Conservation (phyloP, 768 basidiomycete species). For the Cubamyces lactineus region DNA sequence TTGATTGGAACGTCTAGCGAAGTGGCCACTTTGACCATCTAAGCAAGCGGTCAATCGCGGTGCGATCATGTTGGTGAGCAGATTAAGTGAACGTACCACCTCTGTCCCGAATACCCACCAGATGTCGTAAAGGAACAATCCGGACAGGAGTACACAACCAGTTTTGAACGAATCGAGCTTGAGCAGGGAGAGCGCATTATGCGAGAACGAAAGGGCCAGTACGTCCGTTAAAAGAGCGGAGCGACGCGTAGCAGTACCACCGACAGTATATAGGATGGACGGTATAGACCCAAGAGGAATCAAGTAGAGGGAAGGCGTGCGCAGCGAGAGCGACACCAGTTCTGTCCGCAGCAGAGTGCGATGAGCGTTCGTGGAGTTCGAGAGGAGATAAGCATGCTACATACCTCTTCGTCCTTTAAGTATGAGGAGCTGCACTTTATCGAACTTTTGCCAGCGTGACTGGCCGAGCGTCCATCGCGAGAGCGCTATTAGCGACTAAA, state of each 20-base stretch:
- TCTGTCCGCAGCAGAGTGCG: slow-evolving; percentile 32
- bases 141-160: slow-evolving; percentile 78
- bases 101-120: slow-evolving; percentile 94
- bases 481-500: slow-evolving; percentile 47
- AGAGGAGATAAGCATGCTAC: slow-evolving; percentile 20
- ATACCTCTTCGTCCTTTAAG: slow-evolving; percentile 52
- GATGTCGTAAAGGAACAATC: slow-evolving; percentile 91
- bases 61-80: neutral
- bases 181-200: slow-evolving; percentile 77
- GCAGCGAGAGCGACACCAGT: slow-evolving; percentile 46
- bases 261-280: slow-evolving; percentile 62
- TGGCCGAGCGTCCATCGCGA: slow-evolving; percentile 52
- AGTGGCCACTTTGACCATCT: slow-evolving; percentile 96
- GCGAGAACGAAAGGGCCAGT: slow-evolving; percentile 73
- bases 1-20: slow-evolving; percentile 92
- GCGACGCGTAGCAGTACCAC: slow-evolving; percentile 44
- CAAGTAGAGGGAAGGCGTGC: slow-evolving; percentile 59
- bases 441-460: slow-evolving; percentile 60
- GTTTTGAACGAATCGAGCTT: slow-evolving; percentile 90
- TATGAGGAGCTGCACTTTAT: slow-evolving; percentile 47
- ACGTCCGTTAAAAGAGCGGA: slow-evolving; percentile 80
- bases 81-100: slow-evolving; percentile 59
- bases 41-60: neutral
- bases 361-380: slow-evolving; percentile 23
- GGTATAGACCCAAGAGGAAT: slow-evolving; percentile 65